phyloP scores from a whole-genome alignment of 148 eudicot species.

The Cornus kousa region DNA sequence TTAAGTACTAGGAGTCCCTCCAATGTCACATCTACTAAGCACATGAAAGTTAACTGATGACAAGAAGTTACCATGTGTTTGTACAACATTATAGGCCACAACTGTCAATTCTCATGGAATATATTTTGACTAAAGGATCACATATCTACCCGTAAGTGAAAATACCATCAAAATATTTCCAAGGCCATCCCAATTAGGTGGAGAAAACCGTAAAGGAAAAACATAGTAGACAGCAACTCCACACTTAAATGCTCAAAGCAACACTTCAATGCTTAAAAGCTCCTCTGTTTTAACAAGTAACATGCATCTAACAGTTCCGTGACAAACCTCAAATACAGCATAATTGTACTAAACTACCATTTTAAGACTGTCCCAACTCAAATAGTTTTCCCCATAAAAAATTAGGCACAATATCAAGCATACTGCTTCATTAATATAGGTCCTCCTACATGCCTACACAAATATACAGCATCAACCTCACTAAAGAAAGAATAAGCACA shows the following conservation, averaged over 20 bases:
- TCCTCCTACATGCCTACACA: neutral
- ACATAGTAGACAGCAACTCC: no score
- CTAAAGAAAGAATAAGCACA: neutral
- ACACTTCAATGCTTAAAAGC: no score
- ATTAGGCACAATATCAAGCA: neutral
- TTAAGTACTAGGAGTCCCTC: neutral
- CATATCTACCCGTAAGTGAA: neutral
- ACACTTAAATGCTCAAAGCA: no score
- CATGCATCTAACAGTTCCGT: no score
- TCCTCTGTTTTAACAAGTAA: no score
- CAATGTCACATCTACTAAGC: neutral
- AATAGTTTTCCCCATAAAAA: no score
- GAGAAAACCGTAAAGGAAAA: no score
- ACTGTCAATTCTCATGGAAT: neutral
- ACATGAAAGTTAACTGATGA: neutral
- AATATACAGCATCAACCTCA: neutral
- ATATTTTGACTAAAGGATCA: neutral
- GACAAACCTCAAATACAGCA: no score
- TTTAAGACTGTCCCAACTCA: no score
- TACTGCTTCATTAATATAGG: neutral
- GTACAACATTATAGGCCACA: neutral
- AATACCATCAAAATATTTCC: no score
- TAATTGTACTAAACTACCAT: no score
- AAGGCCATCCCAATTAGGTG: no score
- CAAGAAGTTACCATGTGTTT: neutral